Percentiles rank a stretch among this genome's conserved stretches.
Evolutionary conservation across 257 asterid genomes (phyloP).

Genomic region (Solanum arcanum): DNA sequence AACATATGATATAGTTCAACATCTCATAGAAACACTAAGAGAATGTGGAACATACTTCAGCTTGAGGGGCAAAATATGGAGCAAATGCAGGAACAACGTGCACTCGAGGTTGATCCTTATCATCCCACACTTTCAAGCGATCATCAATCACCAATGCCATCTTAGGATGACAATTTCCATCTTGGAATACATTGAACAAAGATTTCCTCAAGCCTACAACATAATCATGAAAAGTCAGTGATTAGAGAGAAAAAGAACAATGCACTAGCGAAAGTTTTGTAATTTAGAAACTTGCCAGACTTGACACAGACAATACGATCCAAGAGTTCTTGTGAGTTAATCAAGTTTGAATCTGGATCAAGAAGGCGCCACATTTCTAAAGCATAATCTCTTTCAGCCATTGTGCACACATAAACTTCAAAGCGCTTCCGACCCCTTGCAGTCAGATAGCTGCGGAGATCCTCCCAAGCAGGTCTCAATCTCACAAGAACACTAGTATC

Average conservation of each 20-base stretch:
- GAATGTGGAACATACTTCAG: constrained; percentile 50
- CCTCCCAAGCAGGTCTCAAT: constrained; percentile 99
- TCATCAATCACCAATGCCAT: constrained; percentile 97
- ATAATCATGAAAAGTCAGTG: not conserved
- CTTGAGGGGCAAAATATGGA: constrained; percentile 95
- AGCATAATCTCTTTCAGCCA: constrained; percentile 99
- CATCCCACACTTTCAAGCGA: constrained; percentile 97
- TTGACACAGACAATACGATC: constrained; percentile 90
- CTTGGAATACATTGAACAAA: constrained; percentile 78
- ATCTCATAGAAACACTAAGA: not conserved
- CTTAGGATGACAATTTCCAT: constrained; percentile 87
- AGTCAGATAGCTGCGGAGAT: constrained; percentile 84
- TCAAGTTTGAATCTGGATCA: constrained; percentile 89
- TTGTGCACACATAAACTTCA: constrained; percentile 97
- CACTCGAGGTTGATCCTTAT: constrained; percentile 91
- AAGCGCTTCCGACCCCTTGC: constrained; percentile 96
- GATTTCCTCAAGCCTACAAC: constrained; percentile 68
- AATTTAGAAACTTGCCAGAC: constrained; percentile 48
- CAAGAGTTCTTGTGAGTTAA: constrained; percentile 56
- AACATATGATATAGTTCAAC: constrained; percentile 1
- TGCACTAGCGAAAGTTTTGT: not conserved
- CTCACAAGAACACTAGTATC: constrained; percentile 99
- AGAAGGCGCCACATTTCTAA: constrained; percentile 99
- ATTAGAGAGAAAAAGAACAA: not conserved
- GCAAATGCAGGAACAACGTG: constrained; percentile 98